phyloP scores from a whole-genome alignment of 768 basidiomycete species.

The Boletus rex-veris region DNA sequence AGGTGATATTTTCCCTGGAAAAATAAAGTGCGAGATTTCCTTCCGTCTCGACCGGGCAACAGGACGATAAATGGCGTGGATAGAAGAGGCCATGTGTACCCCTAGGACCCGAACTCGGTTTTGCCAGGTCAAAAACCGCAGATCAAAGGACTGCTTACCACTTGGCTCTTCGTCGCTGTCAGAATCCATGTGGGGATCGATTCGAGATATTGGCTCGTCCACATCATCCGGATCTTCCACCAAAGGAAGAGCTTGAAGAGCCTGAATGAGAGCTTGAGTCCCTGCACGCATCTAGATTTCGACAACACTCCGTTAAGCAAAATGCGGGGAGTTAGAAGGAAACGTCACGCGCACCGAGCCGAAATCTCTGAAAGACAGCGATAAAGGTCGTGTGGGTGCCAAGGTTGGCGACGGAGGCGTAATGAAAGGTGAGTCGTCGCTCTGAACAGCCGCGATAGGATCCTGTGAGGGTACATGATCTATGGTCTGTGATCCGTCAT shows the following conservation, averaged over 20 bases:
- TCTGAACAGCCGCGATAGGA: conserved; percentile 14
- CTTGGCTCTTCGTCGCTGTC: conserved; percentile 63
- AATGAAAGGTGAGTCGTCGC: conserved; percentile 66
- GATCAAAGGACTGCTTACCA: conserved; percentile 33
- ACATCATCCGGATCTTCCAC: conserved; percentile 65
- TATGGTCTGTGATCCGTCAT: conserved; percentile 7
- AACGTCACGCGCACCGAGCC: conserved; percentile 55
- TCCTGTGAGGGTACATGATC: conserved; percentile 3
- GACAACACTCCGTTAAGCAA: neutral
- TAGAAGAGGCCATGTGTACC: conserved; percentile 70
- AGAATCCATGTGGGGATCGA: conserved; percentile 40
- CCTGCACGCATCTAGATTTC: conserved; percentile 72
- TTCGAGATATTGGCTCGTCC: conserved; percentile 50
- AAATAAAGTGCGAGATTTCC: conserved; percentile 22
- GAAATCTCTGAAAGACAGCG: conserved; percentile 58
- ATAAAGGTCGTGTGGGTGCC: conserved; percentile 40
- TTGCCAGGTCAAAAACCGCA: neutral
- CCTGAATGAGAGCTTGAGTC: conserved; percentile 87
- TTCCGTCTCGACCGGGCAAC: conserved; percentile 60
- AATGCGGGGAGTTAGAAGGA: neutral
- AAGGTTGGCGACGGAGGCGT: conserved; percentile 66
- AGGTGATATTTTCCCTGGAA: conserved; percentile 6
- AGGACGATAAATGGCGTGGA: conserved; percentile 84
- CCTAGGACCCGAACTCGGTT: conserved; percentile 26
- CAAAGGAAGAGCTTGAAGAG: conserved; percentile 82